phyloP scores from a whole-genome alignment of 2,329 filamentous ascomycete genomes.

The Pseudogymnoascus pannorum region DNA sequence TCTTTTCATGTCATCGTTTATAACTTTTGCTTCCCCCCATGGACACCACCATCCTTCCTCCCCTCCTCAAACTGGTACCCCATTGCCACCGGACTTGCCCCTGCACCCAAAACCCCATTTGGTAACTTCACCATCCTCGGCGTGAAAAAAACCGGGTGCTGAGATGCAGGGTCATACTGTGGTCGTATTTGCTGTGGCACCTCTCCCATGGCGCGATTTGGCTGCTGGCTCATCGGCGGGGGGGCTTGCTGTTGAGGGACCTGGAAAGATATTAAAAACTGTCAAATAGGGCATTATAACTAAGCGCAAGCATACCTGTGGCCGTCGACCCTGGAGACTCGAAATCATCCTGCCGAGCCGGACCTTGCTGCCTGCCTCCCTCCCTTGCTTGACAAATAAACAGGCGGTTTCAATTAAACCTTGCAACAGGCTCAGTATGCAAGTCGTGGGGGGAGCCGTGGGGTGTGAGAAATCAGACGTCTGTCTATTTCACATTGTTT shows the following conservation, averaged over 20 bases:
- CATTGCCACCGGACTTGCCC: not conserved
- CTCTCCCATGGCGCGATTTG: not conserved
- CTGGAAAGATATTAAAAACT: not conserved
- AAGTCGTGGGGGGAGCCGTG: not conserved
- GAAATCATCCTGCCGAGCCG: not conserved
- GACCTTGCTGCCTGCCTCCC: not conserved
- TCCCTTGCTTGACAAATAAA: not conserved
- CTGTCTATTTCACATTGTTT: slow-evolving; percentile 7
- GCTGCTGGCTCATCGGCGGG: not conserved
- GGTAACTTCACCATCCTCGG: not conserved
- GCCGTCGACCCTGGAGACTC: not conserved
- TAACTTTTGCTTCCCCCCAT: not conserved
- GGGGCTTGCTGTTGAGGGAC: not conserved
- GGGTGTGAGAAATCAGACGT: not conserved
- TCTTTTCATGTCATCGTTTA: not conserved
- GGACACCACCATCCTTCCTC: not conserved
- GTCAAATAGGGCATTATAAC: too few relatives aligned
- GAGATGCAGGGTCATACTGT: not conserved
- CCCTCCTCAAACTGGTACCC: slow-evolving; percentile 1
- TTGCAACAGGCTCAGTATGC: not conserved
- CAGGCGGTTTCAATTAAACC: not conserved
- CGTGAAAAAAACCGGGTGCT: not conserved
- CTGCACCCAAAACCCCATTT: not conserved
- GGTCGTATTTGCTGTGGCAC: slow-evolving; percentile 3
- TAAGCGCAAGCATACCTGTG: not conserved